Percentiles rank a stretch among this genome's conserved stretches.
Conservation (phyloP, 306 rosid species). For the Rosa persica region DNA sequence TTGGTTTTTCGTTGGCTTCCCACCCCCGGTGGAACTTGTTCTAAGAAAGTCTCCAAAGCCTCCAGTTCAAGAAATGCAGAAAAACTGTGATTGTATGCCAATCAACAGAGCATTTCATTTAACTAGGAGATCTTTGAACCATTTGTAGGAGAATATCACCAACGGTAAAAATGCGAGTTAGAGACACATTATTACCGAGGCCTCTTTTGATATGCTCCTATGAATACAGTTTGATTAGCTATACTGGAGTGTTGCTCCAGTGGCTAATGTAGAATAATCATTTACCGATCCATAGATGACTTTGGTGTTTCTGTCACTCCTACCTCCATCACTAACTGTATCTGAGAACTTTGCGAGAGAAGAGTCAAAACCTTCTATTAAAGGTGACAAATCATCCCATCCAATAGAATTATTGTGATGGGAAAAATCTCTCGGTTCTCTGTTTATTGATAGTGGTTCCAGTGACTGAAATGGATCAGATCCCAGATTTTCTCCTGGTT, state of each 20-base stretch:
- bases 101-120: neutral
- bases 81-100: too few species aligned
- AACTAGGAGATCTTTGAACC: conserved; percentile 1
- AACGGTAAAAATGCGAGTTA: neutral
- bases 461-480: neutral
- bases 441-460: neutral
- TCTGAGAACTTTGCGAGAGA: conserved; percentile 11
- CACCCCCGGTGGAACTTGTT: too few species aligned
- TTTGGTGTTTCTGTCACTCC: conserved; percentile 37
- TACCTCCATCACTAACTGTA: conserved; percentile 14
- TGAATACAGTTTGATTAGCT: conserved; percentile 1
- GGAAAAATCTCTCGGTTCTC: neutral
- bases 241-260: conserved; percentile 21
- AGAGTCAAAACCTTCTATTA: conserved; percentile 11
- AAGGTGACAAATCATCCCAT: neutral
- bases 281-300: conserved; percentile 10
- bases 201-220: conserved; percentile 4
- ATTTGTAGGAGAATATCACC: conserved; percentile 7
- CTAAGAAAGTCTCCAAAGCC: too few species aligned
- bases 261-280: conserved; percentile 20
- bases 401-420: conserved; percentile 20
- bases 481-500: neutral
- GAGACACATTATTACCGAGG: neutral
- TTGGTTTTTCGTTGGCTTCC: too few species aligned
- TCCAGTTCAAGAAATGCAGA: too few species aligned